Percentiles rank a stretch among this genome's conserved stretches.
phyloP scores from a whole-genome alignment of 2,329 filamentous ascomycete genomes.

The Fusarium praegraminearum region DNA sequence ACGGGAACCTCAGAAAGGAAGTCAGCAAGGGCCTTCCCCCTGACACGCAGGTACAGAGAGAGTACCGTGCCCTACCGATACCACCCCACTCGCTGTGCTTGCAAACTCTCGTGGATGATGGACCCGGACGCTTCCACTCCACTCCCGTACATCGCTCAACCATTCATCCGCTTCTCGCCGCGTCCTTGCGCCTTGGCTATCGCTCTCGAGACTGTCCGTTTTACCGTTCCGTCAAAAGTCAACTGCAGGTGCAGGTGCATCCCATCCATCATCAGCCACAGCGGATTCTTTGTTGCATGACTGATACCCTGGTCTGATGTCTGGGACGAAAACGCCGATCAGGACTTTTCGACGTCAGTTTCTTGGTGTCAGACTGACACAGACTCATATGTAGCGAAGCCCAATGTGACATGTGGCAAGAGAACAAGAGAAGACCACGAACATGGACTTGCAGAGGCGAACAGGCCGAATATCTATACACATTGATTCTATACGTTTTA shows the following conservation, averaged over 20 bases:
- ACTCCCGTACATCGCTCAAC: slow-evolving; percentile 26
- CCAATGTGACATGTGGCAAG: slow-evolving; percentile 31
- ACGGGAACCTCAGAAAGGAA: slow-evolving; percentile 10
- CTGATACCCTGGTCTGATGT: slow-evolving; percentile 41
- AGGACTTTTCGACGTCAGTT: slow-evolving; percentile 10
- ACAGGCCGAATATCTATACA: not conserved
- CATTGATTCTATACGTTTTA: not conserved
- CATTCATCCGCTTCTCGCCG: slow-evolving; percentile 42
- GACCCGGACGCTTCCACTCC: slow-evolving; percentile 27
- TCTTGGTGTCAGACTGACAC: slow-evolving; percentile 14
- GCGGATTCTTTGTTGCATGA: slow-evolving; percentile 44
- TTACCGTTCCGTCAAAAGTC: slow-evolving; percentile 4
- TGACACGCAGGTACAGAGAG: slow-evolving; percentile 32
- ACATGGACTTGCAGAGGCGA: not conserved
- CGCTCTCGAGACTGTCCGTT: slow-evolving; percentile 6
- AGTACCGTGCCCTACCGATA: slow-evolving; percentile 34
- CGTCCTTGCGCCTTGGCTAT: slow-evolving; percentile 47
- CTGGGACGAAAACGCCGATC: slow-evolving; percentile 39
- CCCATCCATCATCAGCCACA: slow-evolving; percentile 32
- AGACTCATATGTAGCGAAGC: slow-evolving; percentile 29
- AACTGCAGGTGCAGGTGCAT: slow-evolving; percentile 20
- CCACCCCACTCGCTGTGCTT: slow-evolving; percentile 26
- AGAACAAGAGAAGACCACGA: not conserved
- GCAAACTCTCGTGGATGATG: slow-evolving; percentile 29
- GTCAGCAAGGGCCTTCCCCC: slow-evolving; percentile 20